Evolutionary conservation across 2,329 filamentous ascomycete genomes (phyloP).

Genomic region (Hysterium pulicare): DNA sequence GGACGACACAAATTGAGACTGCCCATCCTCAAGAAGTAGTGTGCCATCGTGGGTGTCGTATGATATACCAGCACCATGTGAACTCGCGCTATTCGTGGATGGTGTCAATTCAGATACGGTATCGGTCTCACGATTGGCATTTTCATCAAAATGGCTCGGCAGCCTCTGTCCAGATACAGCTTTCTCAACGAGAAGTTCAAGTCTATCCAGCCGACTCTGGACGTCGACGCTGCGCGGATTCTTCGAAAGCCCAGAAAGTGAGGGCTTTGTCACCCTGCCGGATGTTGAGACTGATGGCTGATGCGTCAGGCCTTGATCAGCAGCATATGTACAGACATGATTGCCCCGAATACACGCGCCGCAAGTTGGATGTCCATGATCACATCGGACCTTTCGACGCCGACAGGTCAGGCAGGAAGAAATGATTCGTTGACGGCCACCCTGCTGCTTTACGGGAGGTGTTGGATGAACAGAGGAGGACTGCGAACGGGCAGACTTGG

Average conservation of each 20-base stretch:
- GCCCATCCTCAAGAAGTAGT: slow-evolving; percentile 33
- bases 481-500: not conserved
- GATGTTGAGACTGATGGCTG: slow-evolving; percentile 9
- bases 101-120: slow-evolving; percentile 19
- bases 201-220: slow-evolving; percentile 34
- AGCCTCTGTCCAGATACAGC: slow-evolving; percentile 22
- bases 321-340: slow-evolving; percentile 35
- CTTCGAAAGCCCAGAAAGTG: slow-evolving; percentile 14
- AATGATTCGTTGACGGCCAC: slow-evolving; percentile 35
- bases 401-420: slow-evolving; percentile 38
- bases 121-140: slow-evolving; percentile 19
- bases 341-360: slow-evolving; percentile 36
- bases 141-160: slow-evolving; percentile 1
- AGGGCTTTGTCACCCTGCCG: slow-evolving; percentile 26
- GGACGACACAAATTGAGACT: slow-evolving; percentile 39
- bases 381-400: slow-evolving; percentile 37
- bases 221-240: slow-evolving; percentile 28
- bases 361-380: slow-evolving; percentile 37
- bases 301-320: slow-evolving; percentile 16
- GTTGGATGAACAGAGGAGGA: slow-evolving; percentile 1
- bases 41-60: slow-evolving; percentile 36
- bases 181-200: slow-evolving; percentile 34
- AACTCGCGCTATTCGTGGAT: slow-evolving; percentile 32
- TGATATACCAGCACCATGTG: slow-evolving; percentile 32
- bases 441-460: slow-evolving; percentile 20